Evolutionary conservation across 108 stramenopile species (phyloP), one percentile per base, ranked within the genome.

Genomic region (Schizochytrium sp.): DNA sequence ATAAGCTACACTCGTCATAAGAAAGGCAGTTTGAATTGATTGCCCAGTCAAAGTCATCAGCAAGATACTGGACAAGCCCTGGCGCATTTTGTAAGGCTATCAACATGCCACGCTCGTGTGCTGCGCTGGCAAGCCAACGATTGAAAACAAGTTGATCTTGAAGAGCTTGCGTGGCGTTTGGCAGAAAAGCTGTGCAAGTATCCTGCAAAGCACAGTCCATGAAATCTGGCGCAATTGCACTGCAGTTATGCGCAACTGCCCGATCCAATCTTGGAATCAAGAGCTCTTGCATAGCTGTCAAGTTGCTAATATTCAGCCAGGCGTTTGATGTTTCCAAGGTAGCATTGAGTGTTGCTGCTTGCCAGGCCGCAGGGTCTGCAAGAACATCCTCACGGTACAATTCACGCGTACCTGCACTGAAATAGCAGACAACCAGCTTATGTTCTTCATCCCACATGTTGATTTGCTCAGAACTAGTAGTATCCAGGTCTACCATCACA

Each of bases 1-100:
- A 59, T 12, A 58, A 28, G 87, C 53, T 46, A 46, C 89, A 90
- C 64, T 90, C 89, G 41, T 90, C 61, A 41, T 72, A 90, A 38
- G 72, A 40, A 3, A 72, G 72, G 49, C 89, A 90, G 64, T 90
- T 40, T 56, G 88, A 88, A 28, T 88, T 90, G 61, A 90, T 72
- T 38, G 89, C 89, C 64, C 88, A 88, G 61, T 90, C 89, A 46
- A 90, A 90, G 53, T 38, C 46, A 38, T 72, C 88, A 3, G 47
- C 88, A 41, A 90, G 41, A 17, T 72, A 46, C 8, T 0, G 42
- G 17, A 64, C 40, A 72, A 89, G 61, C 15, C 72, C 89, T 0
- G 89, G 45, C 13, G 69, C 72, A 46, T 90, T 90, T 56, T 90
- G 88, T 15, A 90, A 17, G 8, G 42, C 88, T 19, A 89, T 41